phyloP scores from a whole-genome alignment of 106 monocot genomes.

The Hemerocallis citrina region DNA sequence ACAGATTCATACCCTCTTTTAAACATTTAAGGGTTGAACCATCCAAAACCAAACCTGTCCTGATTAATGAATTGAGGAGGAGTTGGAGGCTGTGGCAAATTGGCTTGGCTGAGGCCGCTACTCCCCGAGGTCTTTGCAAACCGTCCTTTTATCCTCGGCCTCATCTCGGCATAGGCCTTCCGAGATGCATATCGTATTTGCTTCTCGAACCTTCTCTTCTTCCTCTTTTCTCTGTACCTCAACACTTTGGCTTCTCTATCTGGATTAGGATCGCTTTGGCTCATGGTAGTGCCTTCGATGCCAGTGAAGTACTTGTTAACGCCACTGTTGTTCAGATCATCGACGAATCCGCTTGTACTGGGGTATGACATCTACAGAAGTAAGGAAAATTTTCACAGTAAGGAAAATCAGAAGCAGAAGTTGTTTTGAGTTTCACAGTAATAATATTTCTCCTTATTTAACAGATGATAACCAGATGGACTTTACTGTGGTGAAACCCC shows the following conservation, averaged over 20 bases:
- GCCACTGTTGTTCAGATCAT: too few relatives aligned
- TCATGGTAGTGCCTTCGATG: not conserved
- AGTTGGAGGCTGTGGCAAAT: not conserved
- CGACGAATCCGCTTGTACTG: too few relatives aligned
- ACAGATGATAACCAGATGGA: too few relatives aligned
- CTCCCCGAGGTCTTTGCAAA: slow-evolving; percentile 26
- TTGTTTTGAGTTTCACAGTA: too few relatives aligned
- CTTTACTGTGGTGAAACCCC: too few relatives aligned
- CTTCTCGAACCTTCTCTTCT: slow-evolving; percentile 40
- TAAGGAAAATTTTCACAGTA: too few relatives aligned
- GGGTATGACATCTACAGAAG: too few relatives aligned
- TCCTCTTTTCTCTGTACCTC: slow-evolving; percentile 49
- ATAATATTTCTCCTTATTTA: too few relatives aligned
- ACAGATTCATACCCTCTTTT: too few relatives aligned
- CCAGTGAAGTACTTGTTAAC: too few relatives aligned
- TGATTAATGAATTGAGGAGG: slow-evolving; percentile 13
- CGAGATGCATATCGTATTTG: slow-evolving; percentile 39
- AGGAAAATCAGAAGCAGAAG: too few relatives aligned
- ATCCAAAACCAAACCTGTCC: slow-evolving; percentile 27
- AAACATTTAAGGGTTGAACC: slow-evolving; percentile 23
- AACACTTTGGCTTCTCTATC: slow-evolving; percentile 34
- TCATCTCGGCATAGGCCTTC: slow-evolving; percentile 41
- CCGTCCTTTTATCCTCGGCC: slow-evolving; percentile 36
- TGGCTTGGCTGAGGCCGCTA: too few relatives aligned
- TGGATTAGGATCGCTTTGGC: slow-evolving; percentile 10